Conservation (phyloP, 768 basidiomycete species). For the Russula lepida region DNA sequence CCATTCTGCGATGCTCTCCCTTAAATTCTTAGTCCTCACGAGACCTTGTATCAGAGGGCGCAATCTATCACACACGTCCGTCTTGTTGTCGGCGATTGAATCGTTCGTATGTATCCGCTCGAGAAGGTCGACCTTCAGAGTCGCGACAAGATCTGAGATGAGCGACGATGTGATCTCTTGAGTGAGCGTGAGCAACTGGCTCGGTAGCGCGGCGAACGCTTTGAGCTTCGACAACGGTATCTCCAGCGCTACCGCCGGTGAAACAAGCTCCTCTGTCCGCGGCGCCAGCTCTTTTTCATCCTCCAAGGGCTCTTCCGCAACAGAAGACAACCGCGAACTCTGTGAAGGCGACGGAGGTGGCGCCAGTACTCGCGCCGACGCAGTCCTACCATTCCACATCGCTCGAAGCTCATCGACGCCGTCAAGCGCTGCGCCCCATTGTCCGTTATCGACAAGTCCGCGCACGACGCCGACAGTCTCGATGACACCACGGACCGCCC, state of each 20-base stretch:
- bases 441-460: constrained; percentile 69
- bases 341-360: neutral
- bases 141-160: constrained; percentile 66
- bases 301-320: constrained; percentile 28
- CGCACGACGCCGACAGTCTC: constrained; percentile 71
- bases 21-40: constrained; percentile 58
- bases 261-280: constrained; percentile 11
- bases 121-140: constrained; percentile 58
- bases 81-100: neutral
- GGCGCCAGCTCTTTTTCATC: constrained; percentile 16
- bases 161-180: constrained; percentile 70
- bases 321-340: constrained; percentile 22
- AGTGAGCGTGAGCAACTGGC: constrained; percentile 60
- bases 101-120: constrained; percentile 34
- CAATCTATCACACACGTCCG: constrained; percentile 49
- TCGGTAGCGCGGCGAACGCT: constrained; percentile 70
- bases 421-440: constrained; percentile 80
- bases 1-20: constrained; percentile 62
- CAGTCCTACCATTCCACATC: constrained; percentile 38
- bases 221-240: constrained; percentile 59
- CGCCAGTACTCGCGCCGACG: neutral
- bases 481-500: constrained; percentile 57
- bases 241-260: neutral
- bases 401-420: constrained; percentile 60
- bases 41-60: constrained; percentile 74